Conservation (phyloP, 2,329 filamentous ascomycete species). For the Camptophora hylomeconis region DNA sequence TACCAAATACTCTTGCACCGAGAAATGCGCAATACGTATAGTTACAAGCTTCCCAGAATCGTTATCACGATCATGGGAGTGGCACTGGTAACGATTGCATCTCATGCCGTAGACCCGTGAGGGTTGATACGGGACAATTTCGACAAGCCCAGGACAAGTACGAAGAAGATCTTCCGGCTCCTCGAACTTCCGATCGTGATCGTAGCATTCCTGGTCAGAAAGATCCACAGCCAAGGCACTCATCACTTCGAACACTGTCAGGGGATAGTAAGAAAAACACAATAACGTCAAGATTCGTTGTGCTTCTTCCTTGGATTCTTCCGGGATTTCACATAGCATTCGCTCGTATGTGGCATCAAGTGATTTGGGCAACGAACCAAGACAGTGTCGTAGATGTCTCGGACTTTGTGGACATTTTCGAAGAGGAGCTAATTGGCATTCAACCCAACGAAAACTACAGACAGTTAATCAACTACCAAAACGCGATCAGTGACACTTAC, state of each 20-base stretch:
- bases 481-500: conserved; percentile 5
- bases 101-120: too few species aligned
- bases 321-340: conserved; percentile 18
- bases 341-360: conserved; percentile 22
- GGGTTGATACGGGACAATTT: conserved; percentile 3
- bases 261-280: conserved; percentile 15
- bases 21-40: conserved; percentile 22
- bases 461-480: conserved; percentile 6
- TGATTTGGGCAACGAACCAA: conserved; percentile 16
- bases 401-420: conserved; percentile 11
- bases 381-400: conserved; percentile 15
- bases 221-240: conserved; percentile 19
- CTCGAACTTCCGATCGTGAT: conserved; percentile 11
- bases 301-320: conserved; percentile 13
- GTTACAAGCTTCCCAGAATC: too few species aligned
- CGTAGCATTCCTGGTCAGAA: conserved; percentile 12
- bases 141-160: conserved; percentile 19
- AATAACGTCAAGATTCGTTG: conserved; percentile 18
- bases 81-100: too few species aligned
- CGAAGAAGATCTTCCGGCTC: conserved; percentile 11
- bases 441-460: conserved; percentile 20
- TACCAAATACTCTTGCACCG: conserved; percentile 22
- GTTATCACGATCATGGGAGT: too few species aligned
- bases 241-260: conserved; percentile 17
- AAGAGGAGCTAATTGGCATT: conserved; percentile 17